Evolutionary conservation across 805 yeast genomes (phyloP).

Genomic region (Priceomyces carsonii): DNA sequence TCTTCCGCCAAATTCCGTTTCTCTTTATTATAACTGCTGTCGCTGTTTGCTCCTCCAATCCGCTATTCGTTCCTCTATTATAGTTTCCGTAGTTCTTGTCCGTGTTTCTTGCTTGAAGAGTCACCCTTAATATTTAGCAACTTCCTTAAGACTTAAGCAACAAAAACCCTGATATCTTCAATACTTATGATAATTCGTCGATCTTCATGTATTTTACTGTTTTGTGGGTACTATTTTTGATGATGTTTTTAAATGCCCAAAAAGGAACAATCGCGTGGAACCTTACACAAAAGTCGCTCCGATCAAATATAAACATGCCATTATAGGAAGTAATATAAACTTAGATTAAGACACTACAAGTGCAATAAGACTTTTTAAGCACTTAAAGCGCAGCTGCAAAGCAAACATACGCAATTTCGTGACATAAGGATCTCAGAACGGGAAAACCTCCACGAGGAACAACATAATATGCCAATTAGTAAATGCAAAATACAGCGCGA

Average conservation of each 20-base stretch:
- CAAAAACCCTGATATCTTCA: constrained; percentile 1
- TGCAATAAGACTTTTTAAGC: too few relatives aligned
- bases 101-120: neutral
- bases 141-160: constrained; percentile 1
- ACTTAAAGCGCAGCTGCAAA: too few relatives aligned
- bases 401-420: too few relatives aligned
- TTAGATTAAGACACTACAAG: constrained; percentile 1
- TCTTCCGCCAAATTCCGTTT: neutral
- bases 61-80: neutral
- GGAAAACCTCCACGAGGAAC: too few relatives aligned
- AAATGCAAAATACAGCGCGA: too few relatives aligned
- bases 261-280: constrained; percentile 11
- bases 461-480: too few relatives aligned
- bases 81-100: too few relatives aligned
- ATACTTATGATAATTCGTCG: constrained; percentile 3
- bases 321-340: constrained; percentile 4
- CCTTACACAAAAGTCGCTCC: constrained; percentile 7
- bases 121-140: constrained; percentile 2
- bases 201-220: constrained; percentile 5
- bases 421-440: too few relatives aligned
- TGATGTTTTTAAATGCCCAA: constrained; percentile 9
- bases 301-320: constrained; percentile 5
- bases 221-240: constrained; percentile 7
- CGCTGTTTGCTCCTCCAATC: neutral
- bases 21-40: neutral